Evolutionary conservation across 2,329 filamentous ascomycete species (phyloP).

Genomic region (Penicillium sp.): DNA sequence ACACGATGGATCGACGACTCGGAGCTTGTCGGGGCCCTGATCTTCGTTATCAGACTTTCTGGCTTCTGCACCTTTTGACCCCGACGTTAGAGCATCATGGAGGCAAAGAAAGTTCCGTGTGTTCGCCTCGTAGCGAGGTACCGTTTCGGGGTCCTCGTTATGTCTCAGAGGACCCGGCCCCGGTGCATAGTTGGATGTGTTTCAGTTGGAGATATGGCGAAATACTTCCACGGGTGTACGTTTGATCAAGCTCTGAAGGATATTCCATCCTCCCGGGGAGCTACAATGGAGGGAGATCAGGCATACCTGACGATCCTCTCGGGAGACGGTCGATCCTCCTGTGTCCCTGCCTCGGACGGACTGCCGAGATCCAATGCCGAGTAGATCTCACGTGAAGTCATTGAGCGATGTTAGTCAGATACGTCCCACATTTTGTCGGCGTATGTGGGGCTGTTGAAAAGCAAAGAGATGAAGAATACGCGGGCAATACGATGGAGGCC

Average conservation of each 20-base stretch:
- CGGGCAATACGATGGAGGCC: constrained; percentile 8
- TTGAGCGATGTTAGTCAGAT: neutral
- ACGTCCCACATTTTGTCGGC: neutral
- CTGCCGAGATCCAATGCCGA: neutral
- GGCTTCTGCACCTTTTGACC: neutral
- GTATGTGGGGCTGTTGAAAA: neutral
- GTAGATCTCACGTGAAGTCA: neutral
- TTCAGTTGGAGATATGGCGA: neutral
- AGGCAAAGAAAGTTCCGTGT: neutral
- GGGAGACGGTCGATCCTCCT: neutral
- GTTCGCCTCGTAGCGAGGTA: neutral
- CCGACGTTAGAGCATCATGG: neutral
- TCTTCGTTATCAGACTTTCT: neutral
- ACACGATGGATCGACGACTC: neutral
- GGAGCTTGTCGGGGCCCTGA: neutral
- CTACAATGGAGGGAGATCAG: neutral
- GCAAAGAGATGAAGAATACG: neutral
- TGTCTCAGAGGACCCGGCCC: neutral
- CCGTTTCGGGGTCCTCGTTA: neutral
- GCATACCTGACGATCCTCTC: constrained; percentile 1
- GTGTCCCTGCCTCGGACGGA: neutral
- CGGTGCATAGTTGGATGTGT: neutral
- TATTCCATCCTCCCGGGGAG: too few species aligned
- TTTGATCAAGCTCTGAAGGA: too few species aligned
- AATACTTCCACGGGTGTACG: neutral